Evolutionary conservation across 345 rosid species (phyloP).

Genomic region (Acer yangbiense): DNA sequence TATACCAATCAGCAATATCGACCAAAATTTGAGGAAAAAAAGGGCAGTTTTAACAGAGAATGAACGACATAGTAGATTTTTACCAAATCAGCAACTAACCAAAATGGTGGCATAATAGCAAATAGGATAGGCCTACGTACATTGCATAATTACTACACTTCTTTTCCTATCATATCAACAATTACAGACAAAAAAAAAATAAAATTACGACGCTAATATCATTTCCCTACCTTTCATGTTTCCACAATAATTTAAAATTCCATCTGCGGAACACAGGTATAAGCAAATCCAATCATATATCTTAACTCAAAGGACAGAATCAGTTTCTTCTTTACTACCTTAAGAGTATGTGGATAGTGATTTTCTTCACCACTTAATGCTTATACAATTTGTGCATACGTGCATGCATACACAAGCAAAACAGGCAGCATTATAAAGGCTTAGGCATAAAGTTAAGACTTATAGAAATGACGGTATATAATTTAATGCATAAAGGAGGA

Average conservation of each 20-base stretch:
- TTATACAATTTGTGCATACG: not conserved
- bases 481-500: too few species aligned
- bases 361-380: not conserved
- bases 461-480: not conserved
- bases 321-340: not conserved
- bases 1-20: not conserved
- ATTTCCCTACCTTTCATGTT: not conserved
- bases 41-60: too few species aligned
- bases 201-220: not conserved
- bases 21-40: not conserved
- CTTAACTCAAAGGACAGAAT: not conserved
- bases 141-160: not conserved
- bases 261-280: not conserved
- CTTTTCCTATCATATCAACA: too few species aligned
- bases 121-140: not conserved
- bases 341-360: not conserved
- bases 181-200: not conserved
- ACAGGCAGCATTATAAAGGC: not conserved
- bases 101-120: not conserved
- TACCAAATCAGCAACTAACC: not conserved
- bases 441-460: not conserved
- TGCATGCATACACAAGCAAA: not conserved
- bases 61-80: not conserved
- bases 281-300: not conserved
- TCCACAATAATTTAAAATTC: not conserved